Base-by-base conservation (phyloP, 2,329 filamentous ascomycete genomes). In the Raffaelea deltoideospora region DNA sequence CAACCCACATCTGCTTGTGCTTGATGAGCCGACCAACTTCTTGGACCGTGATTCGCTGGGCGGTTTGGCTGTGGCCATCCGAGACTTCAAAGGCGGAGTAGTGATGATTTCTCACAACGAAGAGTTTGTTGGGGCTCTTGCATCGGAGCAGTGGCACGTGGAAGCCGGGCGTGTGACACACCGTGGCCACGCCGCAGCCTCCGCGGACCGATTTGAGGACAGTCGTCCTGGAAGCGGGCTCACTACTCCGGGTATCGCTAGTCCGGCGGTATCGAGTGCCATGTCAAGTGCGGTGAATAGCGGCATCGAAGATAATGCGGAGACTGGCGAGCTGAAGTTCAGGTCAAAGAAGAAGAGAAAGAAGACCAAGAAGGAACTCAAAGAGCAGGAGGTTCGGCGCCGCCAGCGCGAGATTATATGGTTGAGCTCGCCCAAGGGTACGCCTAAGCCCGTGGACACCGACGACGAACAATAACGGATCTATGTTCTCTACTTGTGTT, bases 81-180 rank as follows among this genome's bases (percentile, higher is more conserved):
- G 87, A 48, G 90, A 96, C 54, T 98, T 92, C 75, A 92, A 86
- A 66, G 90, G 90, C 47, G 90, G 90, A 58, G 90, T 98, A 3
- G 87, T 98, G 45, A 93, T 98, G 78, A 98, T 98, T 60, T 95
- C 87, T 43, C 90, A 98, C 64, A 96, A 98, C 72, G 87, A 96
- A 55, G 90, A 98, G 59, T 98, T 98, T 52, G 87, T 98, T 35
- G 87, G 88, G 41, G 88, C 88, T 3, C 76, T 98, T 10, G 90
- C 90, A 61, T 83, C 82, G 4, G 92, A 98, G 65, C 87, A 96
- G 61, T 93, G 90, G 83, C 82, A 92, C 59, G 84, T 98, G 46
- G 78, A 75, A 38, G 84, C 88, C 50, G 90, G 90, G 2, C 78
- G 80, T 34, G 79, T 98, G 42, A 81, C 84, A 3, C 79, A 87